These are phyloP conservation scores for Clonostachys byssicola DNA, from an alignment of 2,329 filamentous ascomycete species.

Conservation along the genomic window DNA sequence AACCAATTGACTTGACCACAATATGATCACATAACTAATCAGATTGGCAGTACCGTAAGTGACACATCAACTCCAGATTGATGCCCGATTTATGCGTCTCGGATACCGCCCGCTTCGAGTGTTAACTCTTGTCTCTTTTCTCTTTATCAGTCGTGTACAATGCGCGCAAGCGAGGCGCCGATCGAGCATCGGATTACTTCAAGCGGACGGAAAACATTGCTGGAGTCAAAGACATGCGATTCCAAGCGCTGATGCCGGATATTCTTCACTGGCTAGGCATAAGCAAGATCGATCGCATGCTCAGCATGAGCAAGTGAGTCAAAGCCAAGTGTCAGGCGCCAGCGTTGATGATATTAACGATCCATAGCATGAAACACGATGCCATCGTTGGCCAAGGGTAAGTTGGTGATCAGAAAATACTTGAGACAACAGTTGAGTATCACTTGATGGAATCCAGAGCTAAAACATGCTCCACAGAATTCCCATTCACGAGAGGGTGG, in stretches of 20 bases:
- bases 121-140: neutral
- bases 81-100: neutral
- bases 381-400: conserved; percentile 80
- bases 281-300: conserved; percentile 96
- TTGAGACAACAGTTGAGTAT: neutral
- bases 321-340: neutral
- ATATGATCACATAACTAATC: conserved; percentile 18
- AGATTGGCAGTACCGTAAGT: conserved; percentile 38
- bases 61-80: neutral
- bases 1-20: neutral
- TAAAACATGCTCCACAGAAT: conserved; percentile 44
- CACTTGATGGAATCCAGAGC: neutral
- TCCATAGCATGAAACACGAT: conserved; percentile 78
- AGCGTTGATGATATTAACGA: conserved; percentile 13
- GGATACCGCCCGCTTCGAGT: too few species aligned
- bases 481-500: conserved; percentile 83
- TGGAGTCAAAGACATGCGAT: conserved; percentile 94
- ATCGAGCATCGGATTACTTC: conserved; percentile 89
- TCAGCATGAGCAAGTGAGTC: conserved; percentile 92
- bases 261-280: conserved; percentile 98
- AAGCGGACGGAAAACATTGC: conserved; percentile 97
- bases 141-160: conserved; percentile 49
- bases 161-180: conserved; percentile 72
- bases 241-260: conserved; percentile 97
- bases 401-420: conserved; percentile 13